Evolutionary conservation across 805 yeast genomes (phyloP).

Genomic region (Metschnikowia hibisci): DNA sequence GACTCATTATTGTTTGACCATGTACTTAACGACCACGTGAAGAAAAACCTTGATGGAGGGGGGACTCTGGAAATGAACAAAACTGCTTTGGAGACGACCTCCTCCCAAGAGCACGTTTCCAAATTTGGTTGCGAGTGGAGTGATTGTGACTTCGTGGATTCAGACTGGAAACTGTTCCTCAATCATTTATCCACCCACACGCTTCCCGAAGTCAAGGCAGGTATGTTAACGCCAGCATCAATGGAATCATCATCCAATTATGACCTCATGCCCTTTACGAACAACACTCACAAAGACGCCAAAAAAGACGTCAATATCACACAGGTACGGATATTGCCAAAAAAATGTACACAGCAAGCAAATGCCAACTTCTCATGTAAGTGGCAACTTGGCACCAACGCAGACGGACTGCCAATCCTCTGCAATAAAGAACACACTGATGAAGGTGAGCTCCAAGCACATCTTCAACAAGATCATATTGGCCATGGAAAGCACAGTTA

Average conservation of each 20-base stretch:
- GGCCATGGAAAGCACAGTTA: conserved; percentile 70
- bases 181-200: conserved; percentile 47
- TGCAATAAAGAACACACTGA: conserved; percentile 52
- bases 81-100: neutral
- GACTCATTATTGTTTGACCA: conserved; percentile 31
- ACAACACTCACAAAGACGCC: neutral
- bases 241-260: neutral
- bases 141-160: conserved; percentile 58
- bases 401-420: conserved; percentile 26
- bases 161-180: conserved; percentile 50
- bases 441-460: conserved; percentile 65
- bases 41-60: conserved; percentile 19
- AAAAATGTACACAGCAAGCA: conserved; percentile 9
- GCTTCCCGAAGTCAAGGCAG: neutral
- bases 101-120: conserved; percentile 7
- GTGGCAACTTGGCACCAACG: conserved; percentile 36
- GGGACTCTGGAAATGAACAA: conserved; percentile 31
- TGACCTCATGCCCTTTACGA: neutral
- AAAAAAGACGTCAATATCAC: conserved; percentile 27
- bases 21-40: conserved; percentile 47
- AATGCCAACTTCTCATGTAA: conserved; percentile 42
- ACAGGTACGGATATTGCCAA: conserved; percentile 31
- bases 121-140: conserved; percentile 68
- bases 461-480: conserved; percentile 64
- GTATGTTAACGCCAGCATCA: conserved; percentile 6